Evolutionary conservation across 169 alveolate genomes (phyloP), one percentile per base, ranked within the genome.

Genomic region (Theileria annulata): DNA sequence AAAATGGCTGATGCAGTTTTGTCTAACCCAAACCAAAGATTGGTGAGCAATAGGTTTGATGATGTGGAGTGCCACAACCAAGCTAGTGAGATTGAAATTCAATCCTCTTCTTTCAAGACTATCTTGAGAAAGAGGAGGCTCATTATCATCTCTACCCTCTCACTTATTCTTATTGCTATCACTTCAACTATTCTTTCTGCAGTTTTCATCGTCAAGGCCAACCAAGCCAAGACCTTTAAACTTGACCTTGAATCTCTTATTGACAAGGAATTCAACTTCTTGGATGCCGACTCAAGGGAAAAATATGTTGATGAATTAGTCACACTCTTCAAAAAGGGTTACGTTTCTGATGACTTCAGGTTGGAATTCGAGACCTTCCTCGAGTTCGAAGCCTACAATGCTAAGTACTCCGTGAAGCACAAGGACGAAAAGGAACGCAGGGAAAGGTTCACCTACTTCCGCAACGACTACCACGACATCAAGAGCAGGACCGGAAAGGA

Each of bases 401-500:
- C 30, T 19, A 28, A 19, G 63, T 73, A 80, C 74, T 33, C 27
- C 31, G 79, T 28, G 25, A 33, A 71, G 13, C 37, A 47, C 49
- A 76, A 62, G 27, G 48, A 17, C 63, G 78, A 73, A 21, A 62
- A 60, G 23, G 88, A 47, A n/a, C 62, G 64, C 62, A 69, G 76
- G 42, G 64, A 69, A 9, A 69, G 64, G 42, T 80, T 73, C 83
- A 8, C 66, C 69, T 62, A 71, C 67, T 82, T 21, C 80, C 68
- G 85, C 49, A 37, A 59, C 21, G 71, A 75, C 54, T 23, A 56
- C 59, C 71, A 30, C 5, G 59, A 21, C n/a, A 37, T 82, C 27
- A 63, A 74, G 56, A 23, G 48, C 71, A n/a, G 25, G 13, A 62
- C 71, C 48, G 71, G 71, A 19, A n/a, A 62, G 28, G 90, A 75